phyloP scores from a whole-genome alignment of 805 yeast genomes.

The Citeromyces matritensis region DNA sequence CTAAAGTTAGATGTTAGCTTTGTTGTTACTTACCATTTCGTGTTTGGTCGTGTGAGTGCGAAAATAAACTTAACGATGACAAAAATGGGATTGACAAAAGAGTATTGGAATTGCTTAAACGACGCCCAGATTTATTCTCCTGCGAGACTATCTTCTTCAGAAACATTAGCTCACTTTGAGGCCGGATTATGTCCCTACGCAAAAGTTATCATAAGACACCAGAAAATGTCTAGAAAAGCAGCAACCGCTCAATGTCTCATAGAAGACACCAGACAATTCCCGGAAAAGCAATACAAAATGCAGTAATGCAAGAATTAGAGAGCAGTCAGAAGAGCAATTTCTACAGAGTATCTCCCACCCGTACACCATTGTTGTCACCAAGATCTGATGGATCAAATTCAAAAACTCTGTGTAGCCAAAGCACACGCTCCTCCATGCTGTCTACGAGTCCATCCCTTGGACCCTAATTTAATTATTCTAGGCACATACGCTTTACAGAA shows the following conservation, averaged over 20 bases:
- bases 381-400: no score
- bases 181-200: no score
- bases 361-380: neutral
- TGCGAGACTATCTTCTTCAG: slow-evolving; percentile 1
- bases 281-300: no score
- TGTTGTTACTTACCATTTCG: slow-evolving; percentile 1
- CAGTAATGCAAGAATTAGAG: no score
- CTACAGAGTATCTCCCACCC: no score
- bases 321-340: no score
- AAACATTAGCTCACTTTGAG: no score
- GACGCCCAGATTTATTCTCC: neutral
- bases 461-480: slow-evolving; percentile 31
- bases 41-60: neutral
- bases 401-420: slow-evolving; percentile 8
- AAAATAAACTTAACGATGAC: slow-evolving; percentile 1
- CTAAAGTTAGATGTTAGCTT: slow-evolving; percentile 1
- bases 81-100: neutral
- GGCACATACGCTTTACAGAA: slow-evolving; percentile 75
- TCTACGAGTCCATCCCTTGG: slow-evolving; percentile 39
- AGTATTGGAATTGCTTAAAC: no score
- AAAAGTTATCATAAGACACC: no score
- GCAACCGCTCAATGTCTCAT: no score
- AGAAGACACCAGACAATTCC: no score
- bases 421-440: slow-evolving; percentile 77
- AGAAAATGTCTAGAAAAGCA: no score